Conservation (phyloP, 2,329 filamentous ascomycete species). For the Sarocladiaceae sp. region DNA sequence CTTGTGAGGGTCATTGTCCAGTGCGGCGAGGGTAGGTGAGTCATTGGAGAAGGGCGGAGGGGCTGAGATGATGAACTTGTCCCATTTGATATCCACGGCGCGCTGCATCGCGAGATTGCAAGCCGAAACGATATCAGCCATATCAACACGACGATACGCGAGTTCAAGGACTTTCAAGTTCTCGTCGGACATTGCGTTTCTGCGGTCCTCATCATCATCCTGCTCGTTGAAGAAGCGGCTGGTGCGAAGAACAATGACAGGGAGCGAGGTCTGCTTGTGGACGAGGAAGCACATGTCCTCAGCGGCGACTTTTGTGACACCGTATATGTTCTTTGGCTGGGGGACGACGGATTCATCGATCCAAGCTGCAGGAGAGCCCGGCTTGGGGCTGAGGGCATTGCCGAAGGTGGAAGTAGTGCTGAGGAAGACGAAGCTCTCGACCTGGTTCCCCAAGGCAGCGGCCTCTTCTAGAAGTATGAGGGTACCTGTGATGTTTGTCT, state of each 20-base stretch:
- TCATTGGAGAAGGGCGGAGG: slow-evolving; percentile 32
- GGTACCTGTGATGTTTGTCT: slow-evolving; percentile 39
- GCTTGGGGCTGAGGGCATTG: slow-evolving; percentile 28
- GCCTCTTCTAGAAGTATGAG: slow-evolving; percentile 35
- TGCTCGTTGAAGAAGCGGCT: slow-evolving; percentile 43
- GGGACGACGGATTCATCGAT: slow-evolving; percentile 35
- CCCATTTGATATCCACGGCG: slow-evolving; percentile 27
- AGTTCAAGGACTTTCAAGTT: slow-evolving; percentile 44
- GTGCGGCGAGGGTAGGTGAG: slow-evolving; percentile 20
- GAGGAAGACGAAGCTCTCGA: slow-evolving; percentile 37
- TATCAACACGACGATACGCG: slow-evolving; percentile 36
- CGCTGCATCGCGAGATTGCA: slow-evolving; percentile 31
- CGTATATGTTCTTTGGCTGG: slow-evolving; percentile 42
- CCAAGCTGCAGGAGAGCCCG: slow-evolving; percentile 33
- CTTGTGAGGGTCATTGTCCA: slow-evolving; percentile 26
- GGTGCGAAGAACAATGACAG: slow-evolving; percentile 37
- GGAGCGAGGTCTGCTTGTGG: slow-evolving; percentile 30
- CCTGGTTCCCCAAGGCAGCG: slow-evolving; percentile 13
- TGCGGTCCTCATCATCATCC: slow-evolving; percentile 37
- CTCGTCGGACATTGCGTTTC: slow-evolving; percentile 28
- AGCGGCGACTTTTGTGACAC: slow-evolving; percentile 40
- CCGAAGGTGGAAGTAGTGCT: slow-evolving; percentile 42
- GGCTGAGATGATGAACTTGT: slow-evolving; percentile 36
- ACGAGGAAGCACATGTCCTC: slow-evolving; percentile 40
- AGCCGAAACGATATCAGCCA: slow-evolving; percentile 36